These are phyloP conservation scores for Cyanidioschyzon merolae DNA, from an alignment of 23 red algal species.

Conservation along the genomic window DNA sequence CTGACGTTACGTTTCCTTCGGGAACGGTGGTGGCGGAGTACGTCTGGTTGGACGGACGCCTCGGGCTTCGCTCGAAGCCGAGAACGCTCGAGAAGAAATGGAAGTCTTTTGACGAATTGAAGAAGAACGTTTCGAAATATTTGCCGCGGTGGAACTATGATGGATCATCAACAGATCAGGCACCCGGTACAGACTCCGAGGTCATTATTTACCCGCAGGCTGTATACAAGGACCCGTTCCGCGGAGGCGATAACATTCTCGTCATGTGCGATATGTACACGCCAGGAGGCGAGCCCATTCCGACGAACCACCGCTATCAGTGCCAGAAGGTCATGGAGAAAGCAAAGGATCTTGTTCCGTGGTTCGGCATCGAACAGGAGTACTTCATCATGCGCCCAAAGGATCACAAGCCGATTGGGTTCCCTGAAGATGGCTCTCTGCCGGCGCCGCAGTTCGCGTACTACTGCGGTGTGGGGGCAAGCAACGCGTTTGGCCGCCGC, in stretches of 20 bases:
- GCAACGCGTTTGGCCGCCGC: constrained; percentile 59
- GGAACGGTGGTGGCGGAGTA: constrained; percentile 76
- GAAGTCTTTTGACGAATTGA: constrained; percentile 26
- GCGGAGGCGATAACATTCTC: constrained; percentile 62
- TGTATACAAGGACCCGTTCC: constrained; percentile 78
- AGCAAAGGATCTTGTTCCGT: constrained; percentile 52
- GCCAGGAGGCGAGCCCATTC: constrained; percentile 53
- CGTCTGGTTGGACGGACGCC: constrained; percentile 88
- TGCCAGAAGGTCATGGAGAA: constrained; percentile 73
- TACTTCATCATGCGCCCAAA: constrained; percentile 74
- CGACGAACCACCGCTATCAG: constrained; percentile 43
- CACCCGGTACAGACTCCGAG: constrained; percentile 84
- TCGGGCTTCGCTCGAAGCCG: constrained; percentile 58
- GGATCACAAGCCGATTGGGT: constrained; percentile 68
- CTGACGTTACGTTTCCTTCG: not conserved
- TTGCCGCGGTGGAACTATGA: constrained; percentile 96
- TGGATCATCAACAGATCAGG: constrained; percentile 74
- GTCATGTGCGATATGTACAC: constrained; percentile 98
- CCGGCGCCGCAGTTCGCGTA: constrained; percentile 88
- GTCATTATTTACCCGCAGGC: constrained; percentile 76
- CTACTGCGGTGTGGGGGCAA: constrained; percentile 83
- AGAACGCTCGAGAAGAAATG: constrained; percentile 21
- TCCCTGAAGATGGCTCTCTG: constrained; percentile 48
- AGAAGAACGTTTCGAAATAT: constrained; percentile 22
- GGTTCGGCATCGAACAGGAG: constrained; percentile 98